Evolutionary conservation across 2,329 filamentous ascomycete genomes (phyloP), one percentile per base, ranked within the genome.

Genomic region (Ceratocystis alfenasii): DNA sequence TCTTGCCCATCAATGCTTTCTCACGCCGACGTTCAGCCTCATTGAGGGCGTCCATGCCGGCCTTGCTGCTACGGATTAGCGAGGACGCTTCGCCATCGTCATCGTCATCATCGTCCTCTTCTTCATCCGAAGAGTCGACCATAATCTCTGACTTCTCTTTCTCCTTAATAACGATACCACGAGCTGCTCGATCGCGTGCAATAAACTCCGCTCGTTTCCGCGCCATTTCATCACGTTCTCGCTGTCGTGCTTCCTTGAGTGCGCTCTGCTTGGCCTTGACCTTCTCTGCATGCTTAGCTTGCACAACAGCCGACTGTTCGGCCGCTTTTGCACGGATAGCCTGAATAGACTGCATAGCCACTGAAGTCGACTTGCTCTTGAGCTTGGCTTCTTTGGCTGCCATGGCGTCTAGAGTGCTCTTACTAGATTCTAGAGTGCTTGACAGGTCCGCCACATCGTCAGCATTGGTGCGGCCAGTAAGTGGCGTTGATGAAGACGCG

Each of bases 91-190:
- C 72, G 50, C 69, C 71, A 36, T 79, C 78, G 2, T 90, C 83
- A 28, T 87, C 86, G 61, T 86, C 85, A 67, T 80, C 75, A n/a
- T 73, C 74, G 17, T 76, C 79, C 1, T 82, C 80, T 60, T 89
- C 86, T 68, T 90, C 88, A 68, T 94, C 90, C 2, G 86, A 87
- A 67, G 86, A 88, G 66, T 88, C 86, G 28, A 96, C 89, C 90
- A 97, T 96, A 74, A 97, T 90, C 69, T 93, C 90, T 22, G 62
- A 66, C 62, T 67, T 67, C 55, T 66, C 66, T 62, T 66, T 68
- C 22, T 66, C 65, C 20, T 63, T 77, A n/a, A 86, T 86, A 15
- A 66, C 8, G n/a, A 66, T 66, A 30, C 64, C 65, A 8, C 67
- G 64, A 15, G 61, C 55, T 10, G 68, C 66, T 74, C 85, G 87